These are phyloP conservation scores for Nothomitra cinnamomea DNA, from an alignment of 2,329 filamentous ascomycete genomes.

Conservation along the genomic window DNA sequence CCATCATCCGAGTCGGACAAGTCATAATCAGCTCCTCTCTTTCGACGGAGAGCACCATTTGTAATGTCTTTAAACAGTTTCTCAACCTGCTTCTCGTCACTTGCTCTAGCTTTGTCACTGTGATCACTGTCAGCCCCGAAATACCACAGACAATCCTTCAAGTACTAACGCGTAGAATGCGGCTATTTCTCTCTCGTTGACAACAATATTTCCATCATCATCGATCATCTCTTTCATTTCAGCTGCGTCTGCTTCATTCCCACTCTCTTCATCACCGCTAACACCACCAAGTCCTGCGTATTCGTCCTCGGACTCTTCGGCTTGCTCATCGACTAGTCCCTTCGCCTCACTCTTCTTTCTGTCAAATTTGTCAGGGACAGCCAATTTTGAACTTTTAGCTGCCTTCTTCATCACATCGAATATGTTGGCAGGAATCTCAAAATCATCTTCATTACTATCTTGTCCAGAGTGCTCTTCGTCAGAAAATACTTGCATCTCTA, in stretches of 20 bases:
- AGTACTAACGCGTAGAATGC: slow-evolving; percentile 70
- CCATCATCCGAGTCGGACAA: slow-evolving; percentile 86
- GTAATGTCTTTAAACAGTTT: slow-evolving; percentile 89
- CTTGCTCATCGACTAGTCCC: slow-evolving; percentile 79
- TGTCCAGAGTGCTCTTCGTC: slow-evolving; percentile 15
- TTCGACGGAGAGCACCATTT: slow-evolving; percentile 70
- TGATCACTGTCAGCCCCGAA: not conserved
- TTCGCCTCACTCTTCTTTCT: slow-evolving; percentile 77
- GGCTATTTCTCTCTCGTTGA: slow-evolving; percentile 65
- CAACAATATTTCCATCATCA: slow-evolving; percentile 59
- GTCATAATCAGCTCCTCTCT: slow-evolving; percentile 61
- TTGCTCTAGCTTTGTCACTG: slow-evolving; percentile 61
- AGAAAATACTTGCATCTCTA: slow-evolving; percentile 14
- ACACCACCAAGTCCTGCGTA: slow-evolving; percentile 85
- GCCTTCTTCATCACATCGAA: slow-evolving; percentile 52
- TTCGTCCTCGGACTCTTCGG: slow-evolving; percentile 95
- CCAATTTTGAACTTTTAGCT: slow-evolving; percentile 30
- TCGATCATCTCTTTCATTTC: slow-evolving; percentile 80
- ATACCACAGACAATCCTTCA: not conserved
- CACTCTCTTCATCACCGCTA: slow-evolving; percentile 70
- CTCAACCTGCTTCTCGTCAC: slow-evolving; percentile 74
- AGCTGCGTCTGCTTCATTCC: slow-evolving; percentile 51
- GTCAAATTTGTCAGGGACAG: slow-evolving; percentile 43
- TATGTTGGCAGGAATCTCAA: slow-evolving; percentile 31
- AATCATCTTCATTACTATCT: slow-evolving; percentile 12